A percentile compares a stretch with the other conserved stretches of the same genome.
phyloP scores from a whole-genome alignment of 176 grass and related monocot species.

The Oryza coarctata region DNA sequence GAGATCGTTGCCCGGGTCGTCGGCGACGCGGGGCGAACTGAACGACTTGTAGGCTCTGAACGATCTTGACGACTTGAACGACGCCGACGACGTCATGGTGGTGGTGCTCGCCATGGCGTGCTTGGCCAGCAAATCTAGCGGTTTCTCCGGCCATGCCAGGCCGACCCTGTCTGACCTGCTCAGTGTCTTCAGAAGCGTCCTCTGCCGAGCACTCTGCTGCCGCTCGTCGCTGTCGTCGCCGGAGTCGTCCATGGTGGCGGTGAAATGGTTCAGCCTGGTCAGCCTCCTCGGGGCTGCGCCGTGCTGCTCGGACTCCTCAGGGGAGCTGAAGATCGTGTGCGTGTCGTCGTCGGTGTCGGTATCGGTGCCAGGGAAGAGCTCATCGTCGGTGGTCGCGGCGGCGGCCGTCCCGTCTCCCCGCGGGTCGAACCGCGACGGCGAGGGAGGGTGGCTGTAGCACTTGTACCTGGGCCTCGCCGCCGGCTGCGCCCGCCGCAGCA shows the following conservation, averaged over 20 bases:
- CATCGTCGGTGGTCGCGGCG: conserved; percentile 28
- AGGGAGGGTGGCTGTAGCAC: conserved; percentile 71
- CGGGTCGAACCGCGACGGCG: conserved; percentile 71
- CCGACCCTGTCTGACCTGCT: conserved; percentile 72
- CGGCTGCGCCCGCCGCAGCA: conserved; percentile 47
- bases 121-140: conserved; percentile 59
- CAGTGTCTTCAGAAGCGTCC: conserved; percentile 56
- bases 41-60: conserved; percentile 37
- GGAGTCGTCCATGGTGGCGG: background rate
- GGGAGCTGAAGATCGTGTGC: conserved; percentile 38
- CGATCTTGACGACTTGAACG: conserved; percentile 54
- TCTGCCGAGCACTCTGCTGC: conserved; percentile 16
- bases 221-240: conserved; percentile 23
- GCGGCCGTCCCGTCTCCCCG: background rate
- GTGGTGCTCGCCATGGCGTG: background rate
- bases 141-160: conserved; percentile 84
- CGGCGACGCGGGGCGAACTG: conserved; percentile 27
- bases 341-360: conserved; percentile 57
- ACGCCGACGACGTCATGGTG: conserved; percentile 18
- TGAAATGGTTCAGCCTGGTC: conserved; percentile 58
- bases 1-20: conserved; percentile 19
- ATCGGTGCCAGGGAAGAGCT: conserved; percentile 38
- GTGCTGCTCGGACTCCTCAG: background rate
- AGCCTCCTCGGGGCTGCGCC: conserved; percentile 37
- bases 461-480: conserved; percentile 42